Conservation (phyloP, 768 basidiomycete species). For the Psilocybe cyanescens region DNA sequence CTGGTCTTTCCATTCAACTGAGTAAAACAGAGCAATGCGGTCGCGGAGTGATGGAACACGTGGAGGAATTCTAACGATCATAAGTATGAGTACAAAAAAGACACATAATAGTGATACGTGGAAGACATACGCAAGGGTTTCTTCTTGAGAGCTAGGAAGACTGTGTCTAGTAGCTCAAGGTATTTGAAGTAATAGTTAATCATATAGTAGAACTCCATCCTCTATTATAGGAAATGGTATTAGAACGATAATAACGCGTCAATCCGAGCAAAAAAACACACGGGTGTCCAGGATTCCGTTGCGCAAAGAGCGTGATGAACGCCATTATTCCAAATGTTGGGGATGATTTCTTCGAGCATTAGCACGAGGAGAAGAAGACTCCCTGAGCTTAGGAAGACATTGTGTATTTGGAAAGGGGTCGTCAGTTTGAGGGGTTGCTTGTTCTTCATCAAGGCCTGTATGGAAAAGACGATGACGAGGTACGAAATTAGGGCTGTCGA, state of each 20-base stretch:
- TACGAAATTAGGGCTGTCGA: conserved; percentile 73
- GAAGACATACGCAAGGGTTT: conserved; percentile 83
- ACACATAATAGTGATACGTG: neutral
- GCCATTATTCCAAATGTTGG: conserved; percentile 74
- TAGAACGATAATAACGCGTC: conserved; percentile 16
- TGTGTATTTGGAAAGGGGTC: conserved; percentile 87
- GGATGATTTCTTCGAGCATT: conserved; percentile 91
- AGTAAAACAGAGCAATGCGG: conserved; percentile 91
- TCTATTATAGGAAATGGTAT: conserved; percentile 44
- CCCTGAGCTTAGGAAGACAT: conserved; percentile 83
- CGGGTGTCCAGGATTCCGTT: conserved; percentile 82
- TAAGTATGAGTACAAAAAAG: conserved; percentile 9
- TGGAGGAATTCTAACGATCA: conserved; percentile 82
- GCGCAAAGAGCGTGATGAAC: conserved; percentile 80
- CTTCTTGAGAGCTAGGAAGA: conserved; percentile 98
- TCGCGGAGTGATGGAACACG: conserved; percentile 99
- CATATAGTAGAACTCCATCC: conserved; percentile 96
- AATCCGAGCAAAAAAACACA: conserved; percentile 42
- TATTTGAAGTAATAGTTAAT: conserved; percentile 99
- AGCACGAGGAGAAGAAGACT: conserved; percentile 85
- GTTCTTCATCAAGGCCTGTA: conserved; percentile 83
- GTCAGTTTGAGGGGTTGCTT: conserved; percentile 76
- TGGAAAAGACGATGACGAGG: conserved; percentile 86
- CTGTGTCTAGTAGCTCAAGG: conserved; percentile 93
- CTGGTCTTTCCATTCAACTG: conserved; percentile 95